Evolutionary conservation across 768 basidiomycete genomes (phyloP).

Genomic region (Psilocybe cyanescens): DNA sequence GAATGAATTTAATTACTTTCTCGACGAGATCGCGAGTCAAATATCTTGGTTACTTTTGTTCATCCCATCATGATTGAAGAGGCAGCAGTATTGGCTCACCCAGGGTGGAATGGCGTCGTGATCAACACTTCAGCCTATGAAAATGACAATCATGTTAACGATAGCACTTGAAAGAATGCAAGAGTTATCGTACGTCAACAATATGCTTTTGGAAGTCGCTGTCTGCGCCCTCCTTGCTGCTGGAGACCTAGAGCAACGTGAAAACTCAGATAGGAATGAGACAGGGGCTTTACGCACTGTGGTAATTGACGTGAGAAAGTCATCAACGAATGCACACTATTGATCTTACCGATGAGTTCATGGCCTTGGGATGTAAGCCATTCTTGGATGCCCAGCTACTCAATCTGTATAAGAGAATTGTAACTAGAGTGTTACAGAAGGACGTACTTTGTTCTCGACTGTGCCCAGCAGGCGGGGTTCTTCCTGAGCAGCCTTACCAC

Average conservation of each 20-base stretch:
- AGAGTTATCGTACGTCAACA: constrained; percentile 58
- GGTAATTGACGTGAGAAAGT: neutral
- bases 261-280: neutral
- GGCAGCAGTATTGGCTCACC: constrained; percentile 30
- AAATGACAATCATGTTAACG: constrained; percentile 15
- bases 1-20: constrained; percentile 45
- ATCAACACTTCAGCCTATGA: constrained; percentile 78
- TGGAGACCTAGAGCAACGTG: constrained; percentile 55
- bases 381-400: constrained; percentile 69
- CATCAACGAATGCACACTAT: neutral
- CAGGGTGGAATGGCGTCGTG: constrained; percentile 88
- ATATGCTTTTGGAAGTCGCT: constrained; percentile 86
- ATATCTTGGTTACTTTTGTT: constrained; percentile 42
- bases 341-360: constrained; percentile 64
- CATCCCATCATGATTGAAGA: neutral
- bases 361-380: constrained; percentile 78
- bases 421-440: neutral
- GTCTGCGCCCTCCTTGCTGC: constrained; percentile 82
- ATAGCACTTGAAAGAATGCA: neutral
- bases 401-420: neutral
- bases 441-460: constrained; percentile 71
- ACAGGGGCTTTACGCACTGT: constrained; percentile 1
- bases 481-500: constrained; percentile 63
- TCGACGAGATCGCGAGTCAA: constrained; percentile 73
- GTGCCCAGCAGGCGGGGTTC: constrained; percentile 83